A percentile compares a stretch with the other conserved stretches of the same genome.
phyloP scores from a whole-genome alignment of 164 flowering plant genomes.

The Tinospora cordifolia region DNA sequence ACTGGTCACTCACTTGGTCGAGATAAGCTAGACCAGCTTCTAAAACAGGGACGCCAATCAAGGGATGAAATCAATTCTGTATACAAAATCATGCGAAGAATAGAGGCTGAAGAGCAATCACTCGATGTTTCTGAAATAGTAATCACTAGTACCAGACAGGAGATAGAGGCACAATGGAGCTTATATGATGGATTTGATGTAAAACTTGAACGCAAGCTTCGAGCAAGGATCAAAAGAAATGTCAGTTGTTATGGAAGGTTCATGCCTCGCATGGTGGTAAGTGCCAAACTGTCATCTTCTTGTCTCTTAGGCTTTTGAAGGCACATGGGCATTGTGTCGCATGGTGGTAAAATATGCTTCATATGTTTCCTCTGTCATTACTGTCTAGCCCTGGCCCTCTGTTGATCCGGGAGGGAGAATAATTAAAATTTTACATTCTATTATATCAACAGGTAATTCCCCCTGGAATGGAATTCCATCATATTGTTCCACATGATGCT shows the following conservation, averaged over 20 bases:
- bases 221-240: conserved; percentile 88
- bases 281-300: conserved; percentile 22
- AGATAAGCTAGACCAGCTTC: conserved; percentile 87
- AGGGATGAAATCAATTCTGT: conserved; percentile 80
- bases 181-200: conserved; percentile 98
- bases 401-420: neutral
- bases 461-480: conserved; percentile 97
- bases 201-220: conserved; percentile 68
- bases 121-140: conserved; percentile 92
- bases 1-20: conserved; percentile 96
- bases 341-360: neutral
- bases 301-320: neutral
- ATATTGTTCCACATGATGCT: conserved; percentile 76
- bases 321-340: neutral
- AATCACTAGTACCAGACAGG: conserved; percentile 93
- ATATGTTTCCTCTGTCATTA: neutral
- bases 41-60: conserved; percentile 81
- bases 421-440: neutral
- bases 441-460: conserved; percentile 64
- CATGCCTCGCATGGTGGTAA: conserved; percentile 99
- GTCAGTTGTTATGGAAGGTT: conserved; percentile 93
- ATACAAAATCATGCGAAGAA: conserved; percentile 93
- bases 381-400: neutral
- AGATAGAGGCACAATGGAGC: conserved; percentile 93
- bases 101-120: conserved; percentile 90